phyloP scores from a whole-genome alignment of 2,329 filamentous ascomycete species.

The Ophiostoma sp. region DNA sequence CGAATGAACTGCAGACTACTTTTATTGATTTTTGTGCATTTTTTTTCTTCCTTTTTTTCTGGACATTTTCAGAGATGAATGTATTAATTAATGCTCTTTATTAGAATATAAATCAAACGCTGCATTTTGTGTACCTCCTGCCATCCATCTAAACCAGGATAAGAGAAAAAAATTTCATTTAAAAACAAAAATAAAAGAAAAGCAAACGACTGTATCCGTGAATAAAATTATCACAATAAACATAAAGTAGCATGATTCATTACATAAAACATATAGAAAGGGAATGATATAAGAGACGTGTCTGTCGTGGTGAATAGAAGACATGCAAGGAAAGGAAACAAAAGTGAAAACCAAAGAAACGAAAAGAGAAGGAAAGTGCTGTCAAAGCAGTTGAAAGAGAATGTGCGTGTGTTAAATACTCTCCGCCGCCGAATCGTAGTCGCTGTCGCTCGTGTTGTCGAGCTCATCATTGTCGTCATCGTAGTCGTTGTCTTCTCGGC shows the following conservation, averaged over 20 bases:
- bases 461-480: conserved; percentile 29
- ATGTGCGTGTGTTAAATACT: not conserved
- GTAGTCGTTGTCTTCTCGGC: conserved; percentile 29
- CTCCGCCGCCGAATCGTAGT: conserved; percentile 36
- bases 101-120: too few species aligned
- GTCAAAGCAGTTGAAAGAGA: not conserved
- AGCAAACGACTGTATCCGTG: not conserved
- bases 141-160: too few species aligned
- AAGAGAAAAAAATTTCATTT: not conserved
- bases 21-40: not conserved
- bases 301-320: not conserved
- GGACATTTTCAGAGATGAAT: too few species aligned
- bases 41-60: not conserved
- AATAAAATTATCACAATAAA: not conserved
- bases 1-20: not conserved
- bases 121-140: too few species aligned
- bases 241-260: too few species aligned
- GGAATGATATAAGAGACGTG: not conserved
- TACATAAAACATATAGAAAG: too few species aligned
- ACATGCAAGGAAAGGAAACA: not conserved
- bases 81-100: too few species aligned
- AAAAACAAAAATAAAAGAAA: not conserved
- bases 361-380: not conserved
- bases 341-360: not conserved
- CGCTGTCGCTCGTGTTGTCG: conserved; percentile 36